phyloP scores from a whole-genome alignment of 2,329 filamentous ascomycete species.

The Fusarium sp. region DNA sequence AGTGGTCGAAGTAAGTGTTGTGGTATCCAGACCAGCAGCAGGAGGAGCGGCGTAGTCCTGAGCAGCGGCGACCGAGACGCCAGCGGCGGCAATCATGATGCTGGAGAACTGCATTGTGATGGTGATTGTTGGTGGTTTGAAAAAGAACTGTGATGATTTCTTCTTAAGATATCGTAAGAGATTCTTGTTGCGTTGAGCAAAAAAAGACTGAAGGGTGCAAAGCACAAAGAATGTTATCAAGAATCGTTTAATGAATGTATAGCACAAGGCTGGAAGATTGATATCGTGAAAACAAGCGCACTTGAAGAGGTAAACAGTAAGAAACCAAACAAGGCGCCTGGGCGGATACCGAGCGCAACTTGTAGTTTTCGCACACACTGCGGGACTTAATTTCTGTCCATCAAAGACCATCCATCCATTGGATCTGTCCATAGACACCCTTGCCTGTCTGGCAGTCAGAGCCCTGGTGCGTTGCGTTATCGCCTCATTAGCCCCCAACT shows the following conservation, averaged over 20 bases:
- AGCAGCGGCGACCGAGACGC: constrained; percentile 50
- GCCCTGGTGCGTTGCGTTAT: constrained; percentile 35
- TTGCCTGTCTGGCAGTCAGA: constrained; percentile 10
- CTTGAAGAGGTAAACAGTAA: constrained; percentile 16
- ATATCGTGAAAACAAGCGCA: constrained; percentile 35
- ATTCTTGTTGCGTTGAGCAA: constrained; percentile 18
- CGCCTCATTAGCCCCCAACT: constrained; percentile 30
- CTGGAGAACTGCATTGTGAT: constrained; percentile 57
- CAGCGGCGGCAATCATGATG: constrained; percentile 53
- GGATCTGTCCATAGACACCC: not conserved
- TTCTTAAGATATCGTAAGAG: constrained; percentile 1
- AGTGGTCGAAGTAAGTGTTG: constrained; percentile 54
- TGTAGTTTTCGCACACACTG: constrained; percentile 39
- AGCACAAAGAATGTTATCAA: constrained; percentile 30
- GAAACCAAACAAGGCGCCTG: constrained; percentile 6
- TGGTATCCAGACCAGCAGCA: constrained; percentile 40
- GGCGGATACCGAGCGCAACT: constrained; percentile 35
- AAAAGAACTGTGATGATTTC: constrained; percentile 15
- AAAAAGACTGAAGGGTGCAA: constrained; percentile 32
- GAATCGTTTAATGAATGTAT: constrained; percentile 27
- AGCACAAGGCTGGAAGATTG: constrained; percentile 22
- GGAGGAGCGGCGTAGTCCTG: constrained; percentile 26
- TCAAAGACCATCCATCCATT: not conserved
- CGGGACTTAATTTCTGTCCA: constrained; percentile 35
- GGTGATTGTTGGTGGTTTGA: constrained; percentile 9